These are phyloP conservation scores for Corinectria fuckeliana DNA, from an alignment of 2,329 filamentous ascomycete genomes.

Conservation along the genomic window DNA sequence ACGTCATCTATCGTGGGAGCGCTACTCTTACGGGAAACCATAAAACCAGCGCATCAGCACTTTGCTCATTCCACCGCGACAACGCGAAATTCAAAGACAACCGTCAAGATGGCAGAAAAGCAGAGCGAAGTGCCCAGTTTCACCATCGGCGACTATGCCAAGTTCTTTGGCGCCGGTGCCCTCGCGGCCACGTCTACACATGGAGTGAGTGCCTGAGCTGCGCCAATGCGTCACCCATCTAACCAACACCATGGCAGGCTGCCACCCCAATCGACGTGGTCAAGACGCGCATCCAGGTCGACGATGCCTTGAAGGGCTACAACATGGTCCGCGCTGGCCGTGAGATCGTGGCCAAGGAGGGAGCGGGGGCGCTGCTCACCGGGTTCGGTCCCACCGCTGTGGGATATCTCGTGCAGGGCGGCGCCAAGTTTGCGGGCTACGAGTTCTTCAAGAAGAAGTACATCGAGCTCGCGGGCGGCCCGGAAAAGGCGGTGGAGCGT, in stretches of 20 bases:
- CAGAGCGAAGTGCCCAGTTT: conserved; percentile 49
- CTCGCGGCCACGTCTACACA: conserved; percentile 60
- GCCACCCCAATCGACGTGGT: conserved; percentile 70
- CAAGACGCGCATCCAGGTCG: conserved; percentile 91
- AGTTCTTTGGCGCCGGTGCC: conserved; percentile 61
- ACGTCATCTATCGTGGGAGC: conserved; percentile 17
- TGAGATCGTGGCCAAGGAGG: conserved; percentile 80
- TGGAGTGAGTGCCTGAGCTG: conserved; percentile 47
- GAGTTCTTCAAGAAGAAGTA: conserved; percentile 93
- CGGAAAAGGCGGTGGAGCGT: conserved; percentile 50
- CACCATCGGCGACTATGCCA: conserved; percentile 52
- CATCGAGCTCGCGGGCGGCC: conserved; percentile 70
- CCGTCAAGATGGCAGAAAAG: conserved; percentile 32
- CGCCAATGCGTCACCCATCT: neutral
- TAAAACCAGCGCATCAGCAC: neutral
- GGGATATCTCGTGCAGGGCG: conserved; percentile 88
- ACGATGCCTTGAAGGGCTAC: conserved; percentile 82
- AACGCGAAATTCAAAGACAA: conserved; percentile 3
- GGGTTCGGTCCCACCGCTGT: conserved; percentile 86
- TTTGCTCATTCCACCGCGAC: neutral
- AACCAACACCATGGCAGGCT: conserved; percentile 44
- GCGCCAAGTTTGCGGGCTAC: conserved; percentile 90
- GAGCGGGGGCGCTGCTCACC: conserved; percentile 79
- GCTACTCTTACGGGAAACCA: neutral
- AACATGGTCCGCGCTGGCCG: conserved; percentile 82